These are phyloP conservation scores for Tinospora cordifolia DNA, from an alignment of 164 flowering plant species.

Conservation along the genomic window DNA sequence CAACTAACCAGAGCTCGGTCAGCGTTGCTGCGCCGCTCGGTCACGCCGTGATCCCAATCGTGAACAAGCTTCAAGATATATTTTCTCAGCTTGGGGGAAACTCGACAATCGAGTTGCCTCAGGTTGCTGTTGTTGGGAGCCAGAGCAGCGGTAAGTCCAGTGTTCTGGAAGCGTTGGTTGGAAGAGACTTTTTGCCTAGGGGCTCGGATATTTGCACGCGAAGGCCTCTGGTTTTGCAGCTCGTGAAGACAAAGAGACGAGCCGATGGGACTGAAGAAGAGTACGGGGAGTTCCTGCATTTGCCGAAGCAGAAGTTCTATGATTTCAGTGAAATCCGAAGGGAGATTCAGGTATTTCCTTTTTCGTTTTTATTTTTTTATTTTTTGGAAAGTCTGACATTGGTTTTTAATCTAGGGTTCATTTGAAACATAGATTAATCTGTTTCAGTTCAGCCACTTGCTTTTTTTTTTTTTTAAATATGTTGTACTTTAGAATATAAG, in stretches of 20 bases:
- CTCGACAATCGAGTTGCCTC: slow-evolving; percentile 76
- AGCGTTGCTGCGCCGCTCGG: slow-evolving; percentile 19
- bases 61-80: slow-evolving; percentile 91
- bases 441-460: neutral
- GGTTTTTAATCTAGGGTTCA: neutral
- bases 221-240: slow-evolving; percentile 82
- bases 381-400: neutral
- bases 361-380: neutral
- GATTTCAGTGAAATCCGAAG: slow-evolving; percentile 71
- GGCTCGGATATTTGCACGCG: slow-evolving; percentile 89
- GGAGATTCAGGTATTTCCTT: slow-evolving; percentile 68
- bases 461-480: no score
- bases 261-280: slow-evolving; percentile 61
- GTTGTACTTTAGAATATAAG: neutral
- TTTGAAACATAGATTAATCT: neutral
- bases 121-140: slow-evolving; percentile 89
- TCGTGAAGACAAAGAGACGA: slow-evolving; percentile 54
- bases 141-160: slow-evolving; percentile 97
- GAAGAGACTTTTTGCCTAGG: slow-evolving; percentile 85
- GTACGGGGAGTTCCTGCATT: slow-evolving; percentile 87
- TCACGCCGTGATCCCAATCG: slow-evolving; percentile 74
- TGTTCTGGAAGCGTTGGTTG: slow-evolving; percentile 85
- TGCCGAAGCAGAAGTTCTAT: slow-evolving; percentile 54
- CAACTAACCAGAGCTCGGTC: slow-evolving; percentile 3
- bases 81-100: slow-evolving; percentile 69